Conservation (phyloP, 75 land plant genomes). For the Picea sitchensis region DNA sequence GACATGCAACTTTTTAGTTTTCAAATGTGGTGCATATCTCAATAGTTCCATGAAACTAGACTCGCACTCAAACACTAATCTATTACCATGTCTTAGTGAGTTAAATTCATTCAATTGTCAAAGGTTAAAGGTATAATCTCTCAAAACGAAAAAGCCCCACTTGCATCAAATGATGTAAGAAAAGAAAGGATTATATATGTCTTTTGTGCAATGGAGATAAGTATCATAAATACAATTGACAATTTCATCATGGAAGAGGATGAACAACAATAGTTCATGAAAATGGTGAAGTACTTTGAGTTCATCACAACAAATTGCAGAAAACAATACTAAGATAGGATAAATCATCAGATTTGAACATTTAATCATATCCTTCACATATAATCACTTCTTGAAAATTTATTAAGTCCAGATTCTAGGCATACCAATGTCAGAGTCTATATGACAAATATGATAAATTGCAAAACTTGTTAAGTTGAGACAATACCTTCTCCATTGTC, state of each 20-base stretch:
- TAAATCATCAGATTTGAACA: background rate
- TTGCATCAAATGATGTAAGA: slow-evolving; percentile 18
- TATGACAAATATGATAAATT: background rate
- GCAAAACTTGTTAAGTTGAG: background rate
- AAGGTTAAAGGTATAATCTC: no score
- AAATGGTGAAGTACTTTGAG: background rate
- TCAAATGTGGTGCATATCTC: no score
- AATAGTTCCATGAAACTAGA: no score
- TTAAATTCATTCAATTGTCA: no score
- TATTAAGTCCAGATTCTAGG: background rate
- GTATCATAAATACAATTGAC: background rate
- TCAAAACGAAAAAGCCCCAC: slow-evolving; percentile 52
- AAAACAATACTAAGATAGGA: background rate
- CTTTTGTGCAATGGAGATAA: background rate
- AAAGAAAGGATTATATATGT: background rate
- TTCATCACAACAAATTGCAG: background rate
- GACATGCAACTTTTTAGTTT: no score
- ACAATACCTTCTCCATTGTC: slow-evolving; percentile 80
- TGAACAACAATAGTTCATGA: background rate
- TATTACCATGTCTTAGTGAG: no score
- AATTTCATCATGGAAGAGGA: background rate
- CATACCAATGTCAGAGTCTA: background rate
- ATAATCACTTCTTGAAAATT: no score
- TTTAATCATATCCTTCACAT: background rate
- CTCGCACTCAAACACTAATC: no score